phyloP scores from a whole-genome alignment of 495 filamentous ascomycete species.

The Choiromyces venosus region DNA sequence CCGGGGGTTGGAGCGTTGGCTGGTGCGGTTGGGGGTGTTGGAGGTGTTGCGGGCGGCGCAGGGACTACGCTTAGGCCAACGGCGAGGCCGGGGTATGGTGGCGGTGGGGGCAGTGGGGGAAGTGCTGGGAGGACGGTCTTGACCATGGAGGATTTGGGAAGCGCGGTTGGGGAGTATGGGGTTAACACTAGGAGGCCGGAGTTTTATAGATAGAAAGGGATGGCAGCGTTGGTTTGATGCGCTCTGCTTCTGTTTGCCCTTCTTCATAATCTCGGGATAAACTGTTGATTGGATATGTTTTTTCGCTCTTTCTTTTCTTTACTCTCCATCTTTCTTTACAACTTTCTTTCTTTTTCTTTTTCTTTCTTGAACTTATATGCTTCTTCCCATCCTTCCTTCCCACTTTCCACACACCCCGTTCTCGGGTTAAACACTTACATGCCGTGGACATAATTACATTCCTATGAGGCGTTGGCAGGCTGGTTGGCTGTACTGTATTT shows the following conservation, averaged over 20 bases:
- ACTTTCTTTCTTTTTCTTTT: slow-evolving; percentile 8
- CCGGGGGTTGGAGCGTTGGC: slow-evolving; percentile 63
- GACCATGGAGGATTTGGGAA: slow-evolving; percentile 97
- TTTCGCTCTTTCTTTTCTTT: not conserved
- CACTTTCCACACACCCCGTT: slow-evolving; percentile 36
- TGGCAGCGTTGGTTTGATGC: not conserved
- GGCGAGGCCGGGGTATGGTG: slow-evolving; percentile 76
- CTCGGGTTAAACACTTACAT: slow-evolving; percentile 21
- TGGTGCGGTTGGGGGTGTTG: slow-evolving; percentile 65
- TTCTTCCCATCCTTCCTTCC: slow-evolving; percentile 13
- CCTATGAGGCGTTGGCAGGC: slow-evolving; percentile 33
- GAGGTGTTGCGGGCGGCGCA: slow-evolving; percentile 53
- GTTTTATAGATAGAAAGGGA: slow-evolving; percentile 74
- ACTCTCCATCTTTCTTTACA: not conserved
- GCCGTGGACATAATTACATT: slow-evolving; percentile 40
- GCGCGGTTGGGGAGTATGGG: slow-evolving; percentile 94
- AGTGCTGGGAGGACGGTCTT: slow-evolving; percentile 88
- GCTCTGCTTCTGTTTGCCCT: too few relatives aligned
- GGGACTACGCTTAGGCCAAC: slow-evolving; percentile 67
- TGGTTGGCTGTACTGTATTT: slow-evolving; percentile 32
- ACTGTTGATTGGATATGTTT: not conserved
- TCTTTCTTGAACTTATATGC: slow-evolving; percentile 18
- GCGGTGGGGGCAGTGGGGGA: slow-evolving; percentile 84
- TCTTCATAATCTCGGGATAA: not conserved
- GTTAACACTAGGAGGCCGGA: slow-evolving; percentile 95